A percentile compares a stretch with the other conserved stretches of the same genome.
Evolutionary conservation across 148 eudicot genomes (phyloP).

Genomic region (Pouteria glomerata): DNA sequence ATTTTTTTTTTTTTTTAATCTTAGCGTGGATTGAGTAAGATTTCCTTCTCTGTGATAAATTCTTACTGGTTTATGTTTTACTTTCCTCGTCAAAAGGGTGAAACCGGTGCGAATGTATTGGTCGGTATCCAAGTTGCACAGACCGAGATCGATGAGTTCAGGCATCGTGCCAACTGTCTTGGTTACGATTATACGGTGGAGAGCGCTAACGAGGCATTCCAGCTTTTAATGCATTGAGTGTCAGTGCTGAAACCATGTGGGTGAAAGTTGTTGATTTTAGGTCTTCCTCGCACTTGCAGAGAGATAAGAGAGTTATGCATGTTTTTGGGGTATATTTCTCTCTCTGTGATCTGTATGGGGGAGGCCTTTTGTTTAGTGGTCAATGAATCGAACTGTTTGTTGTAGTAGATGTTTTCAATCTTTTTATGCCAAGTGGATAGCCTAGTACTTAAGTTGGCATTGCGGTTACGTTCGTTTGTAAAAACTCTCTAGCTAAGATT

Average conservation of each 20-base stretch:
- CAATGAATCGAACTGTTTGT: too few relatives aligned
- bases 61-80: neutral
- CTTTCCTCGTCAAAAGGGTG: constrained; percentile 48
- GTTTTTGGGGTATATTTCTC: too few relatives aligned
- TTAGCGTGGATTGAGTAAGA: neutral
- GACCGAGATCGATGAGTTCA: constrained; percentile 53
- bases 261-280: too few relatives aligned
- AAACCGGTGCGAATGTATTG: constrained; percentile 83
- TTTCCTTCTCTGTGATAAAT: neutral
- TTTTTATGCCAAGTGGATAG: too few relatives aligned
- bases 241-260: neutral
- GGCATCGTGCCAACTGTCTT: constrained; percentile 48
- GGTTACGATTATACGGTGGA: constrained; percentile 67
- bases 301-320: too few relatives aligned
- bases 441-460: too few relatives aligned
- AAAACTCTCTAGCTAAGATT: too few relatives aligned
- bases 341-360: too few relatives aligned
- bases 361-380: too few relatives aligned
- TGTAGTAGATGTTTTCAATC: too few relatives aligned
- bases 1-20: neutral
- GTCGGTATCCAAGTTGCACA: constrained; percentile 83
- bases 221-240: constrained; percentile 58
- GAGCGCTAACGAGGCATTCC: constrained; percentile 52
- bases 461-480: too few relatives aligned
- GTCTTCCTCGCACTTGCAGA: too few relatives aligned